Evolutionary conservation across 305 asterid genomes (phyloP).

Genomic region (Vinca major): DNA sequence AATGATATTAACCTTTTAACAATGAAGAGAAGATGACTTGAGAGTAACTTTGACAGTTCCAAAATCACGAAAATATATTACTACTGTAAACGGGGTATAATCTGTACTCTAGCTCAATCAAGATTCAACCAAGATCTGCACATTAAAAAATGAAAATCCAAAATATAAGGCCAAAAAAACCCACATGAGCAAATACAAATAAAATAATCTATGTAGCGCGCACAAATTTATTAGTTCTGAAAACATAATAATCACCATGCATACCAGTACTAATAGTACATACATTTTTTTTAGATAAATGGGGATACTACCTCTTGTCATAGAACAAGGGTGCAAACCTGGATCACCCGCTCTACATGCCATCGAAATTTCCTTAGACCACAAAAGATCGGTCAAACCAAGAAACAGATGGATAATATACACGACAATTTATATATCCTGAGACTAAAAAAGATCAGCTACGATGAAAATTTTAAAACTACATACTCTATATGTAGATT

Average conservation of each 20-base stretch:
- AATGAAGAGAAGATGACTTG: too few species aligned
- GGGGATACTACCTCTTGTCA: conserved; percentile 26
- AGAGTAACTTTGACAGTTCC: too few species aligned
- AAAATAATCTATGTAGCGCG: not conserved
- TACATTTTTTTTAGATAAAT: conserved; percentile 25
- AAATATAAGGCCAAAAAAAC: not conserved
- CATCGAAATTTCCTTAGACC: conserved; percentile 34
- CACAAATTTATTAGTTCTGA: conserved; percentile 1
- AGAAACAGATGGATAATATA: conserved; percentile 22
- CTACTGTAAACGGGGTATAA: too few species aligned
- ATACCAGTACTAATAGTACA: conserved; percentile 16
- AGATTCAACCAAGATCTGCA: too few species aligned
- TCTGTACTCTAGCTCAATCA: too few species aligned
- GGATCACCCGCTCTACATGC: conserved; percentile 30
- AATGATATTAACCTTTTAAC: too few species aligned
- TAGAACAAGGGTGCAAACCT: conserved; percentile 26
- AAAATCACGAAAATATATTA: too few species aligned
- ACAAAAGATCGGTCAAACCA: conserved; percentile 34
- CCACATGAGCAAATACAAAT: not conserved
- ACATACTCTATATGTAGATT: conserved; percentile 29
- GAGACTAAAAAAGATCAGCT: conserved; percentile 29
- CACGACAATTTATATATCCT: conserved; percentile 24
- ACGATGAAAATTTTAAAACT: conserved; percentile 30
- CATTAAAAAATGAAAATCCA: too few species aligned
- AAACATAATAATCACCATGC: conserved; percentile 3